Conservation (phyloP, 2,329 filamentous ascomycete species). For the Venturia nashicola region DNA sequence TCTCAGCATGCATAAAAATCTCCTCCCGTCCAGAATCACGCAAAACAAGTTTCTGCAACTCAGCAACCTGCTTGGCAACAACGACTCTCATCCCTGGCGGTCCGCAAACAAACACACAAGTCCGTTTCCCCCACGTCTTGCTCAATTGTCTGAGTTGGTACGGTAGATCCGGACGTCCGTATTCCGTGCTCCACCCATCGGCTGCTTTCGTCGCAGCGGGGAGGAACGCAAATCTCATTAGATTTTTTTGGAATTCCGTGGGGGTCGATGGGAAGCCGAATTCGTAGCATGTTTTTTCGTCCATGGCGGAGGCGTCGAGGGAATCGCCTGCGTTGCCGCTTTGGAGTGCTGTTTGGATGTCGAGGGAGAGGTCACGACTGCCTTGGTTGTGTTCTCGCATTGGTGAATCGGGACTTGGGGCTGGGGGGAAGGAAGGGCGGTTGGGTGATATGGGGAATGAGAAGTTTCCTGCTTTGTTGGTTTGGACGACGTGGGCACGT, state of each 20-base stretch:
- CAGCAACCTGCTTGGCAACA: conserved; percentile 74
- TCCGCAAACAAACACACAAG: conserved; percentile 87
- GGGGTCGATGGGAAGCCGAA: conserved; percentile 71
- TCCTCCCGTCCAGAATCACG: conserved; percentile 44
- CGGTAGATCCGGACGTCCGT: conserved; percentile 76
- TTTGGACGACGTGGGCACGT: conserved; percentile 29
- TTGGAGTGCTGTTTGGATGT: conserved; percentile 27
- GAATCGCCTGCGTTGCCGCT: conserved; percentile 19
- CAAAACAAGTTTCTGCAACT: conserved; percentile 74
- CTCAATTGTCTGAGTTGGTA: conserved; percentile 79
- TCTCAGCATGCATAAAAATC: conserved; percentile 89
- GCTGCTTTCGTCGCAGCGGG: conserved; percentile 29
- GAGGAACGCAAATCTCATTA: conserved; percentile 85
- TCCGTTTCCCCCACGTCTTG: conserved; percentile 63
- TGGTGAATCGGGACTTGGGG: conserved; percentile 17
- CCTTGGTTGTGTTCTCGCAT: conserved; percentile 14
- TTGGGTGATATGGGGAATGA: neutral
- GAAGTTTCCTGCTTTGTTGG: neutral
- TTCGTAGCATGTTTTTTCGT: conserved; percentile 23
- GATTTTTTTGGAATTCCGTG: conserved; percentile 75
- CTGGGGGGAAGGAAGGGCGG: conserved; percentile 21
- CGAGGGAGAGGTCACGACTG: conserved; percentile 12
- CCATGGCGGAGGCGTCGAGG: conserved; percentile 16
- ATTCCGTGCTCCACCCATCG: conserved; percentile 76
- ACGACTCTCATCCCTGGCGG: conserved; percentile 78